These are phyloP conservation scores for Mortierella sp. DNA, from an alignment of 371 early-diverging fungal species.

Conservation along the genomic window DNA sequence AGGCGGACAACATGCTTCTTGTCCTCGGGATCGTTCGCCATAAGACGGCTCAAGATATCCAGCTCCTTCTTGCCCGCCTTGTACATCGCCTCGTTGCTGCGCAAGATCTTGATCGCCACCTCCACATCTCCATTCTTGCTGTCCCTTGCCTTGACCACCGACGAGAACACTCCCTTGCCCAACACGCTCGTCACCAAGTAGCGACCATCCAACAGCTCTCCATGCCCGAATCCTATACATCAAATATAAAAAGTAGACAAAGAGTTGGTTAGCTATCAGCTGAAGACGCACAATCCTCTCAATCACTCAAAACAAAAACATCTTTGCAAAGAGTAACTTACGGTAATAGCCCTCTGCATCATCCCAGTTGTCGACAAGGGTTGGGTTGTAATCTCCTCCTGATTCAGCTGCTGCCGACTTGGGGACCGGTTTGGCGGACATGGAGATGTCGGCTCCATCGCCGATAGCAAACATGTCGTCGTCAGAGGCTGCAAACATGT, in stretches of 20 bases:
- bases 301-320: neutral
- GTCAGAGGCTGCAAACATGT: constrained; percentile 83
- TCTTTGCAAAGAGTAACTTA: constrained; percentile 63
- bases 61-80: constrained; percentile 94
- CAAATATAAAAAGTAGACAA: constrained; percentile 5
- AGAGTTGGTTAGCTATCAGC: neutral
- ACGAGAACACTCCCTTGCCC: constrained; percentile 96
- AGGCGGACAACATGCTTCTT: constrained; percentile 91
- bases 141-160: constrained; percentile 92
- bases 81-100: constrained; percentile 95
- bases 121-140: constrained; percentile 72
- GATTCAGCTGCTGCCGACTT: constrained; percentile 33
- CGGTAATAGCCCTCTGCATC: constrained; percentile 97
- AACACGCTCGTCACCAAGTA: constrained; percentile 88
- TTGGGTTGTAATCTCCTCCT: constrained; percentile 63
- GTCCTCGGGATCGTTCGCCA: constrained; percentile 86
- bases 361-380: constrained; percentile 91
- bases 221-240: constrained; percentile 78
- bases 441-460: constrained; percentile 33
- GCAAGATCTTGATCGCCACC: constrained; percentile 97
- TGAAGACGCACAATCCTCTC: neutral
- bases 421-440: constrained; percentile 41
- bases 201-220: constrained; percentile 89
- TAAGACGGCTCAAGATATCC: constrained; percentile 85
- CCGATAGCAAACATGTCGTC: constrained; percentile 63